These are phyloP conservation scores for Triticum monococcum DNA, from an alignment of 176 grass and related monocot species.

Conservation along the genomic window DNA sequence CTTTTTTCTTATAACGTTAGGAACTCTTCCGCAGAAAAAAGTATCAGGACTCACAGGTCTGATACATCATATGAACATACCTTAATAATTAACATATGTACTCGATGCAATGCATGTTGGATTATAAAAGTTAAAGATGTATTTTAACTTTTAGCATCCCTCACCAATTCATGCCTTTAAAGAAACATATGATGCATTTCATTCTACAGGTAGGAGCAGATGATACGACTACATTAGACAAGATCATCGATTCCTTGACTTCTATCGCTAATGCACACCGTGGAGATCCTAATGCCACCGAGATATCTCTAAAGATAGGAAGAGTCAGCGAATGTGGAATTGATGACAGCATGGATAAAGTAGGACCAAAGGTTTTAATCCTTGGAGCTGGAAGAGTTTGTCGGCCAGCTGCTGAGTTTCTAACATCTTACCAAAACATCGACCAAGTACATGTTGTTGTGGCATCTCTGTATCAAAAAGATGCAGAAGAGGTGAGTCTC, in stretches of 20 bases:
- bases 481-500: slow-evolving; percentile 79
- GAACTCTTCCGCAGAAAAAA: background rate
- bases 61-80: background rate
- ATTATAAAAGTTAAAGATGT: background rate
- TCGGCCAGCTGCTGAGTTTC: slow-evolving; percentile 79
- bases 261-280: slow-evolving; percentile 52
- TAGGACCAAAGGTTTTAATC: slow-evolving; percentile 69
- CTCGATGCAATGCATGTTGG: background rate
- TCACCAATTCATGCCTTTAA: background rate
- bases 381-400: slow-evolving; percentile 95
- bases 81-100: background rate
- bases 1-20: background rate
- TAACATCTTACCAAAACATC: slow-evolving; percentile 47
- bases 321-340: slow-evolving; percentile 52
- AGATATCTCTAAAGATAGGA: slow-evolving; percentile 81
- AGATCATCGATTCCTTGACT: slow-evolving; percentile 80
- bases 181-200: slow-evolving; percentile 14
- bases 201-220: slow-evolving; percentile 79
- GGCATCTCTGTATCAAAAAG: slow-evolving; percentile 78
- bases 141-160: background rate
- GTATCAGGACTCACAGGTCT: background rate
- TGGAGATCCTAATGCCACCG: slow-evolving; percentile 41
- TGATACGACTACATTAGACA: slow-evolving; percentile 63
- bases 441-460: slow-evolving; percentile 71
- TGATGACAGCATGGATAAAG: slow-evolving; percentile 37